Evolutionary conservation across 345 rosid genomes (phyloP), one percentile per base, ranked within the genome.

Genomic region (Populus simonii): DNA sequence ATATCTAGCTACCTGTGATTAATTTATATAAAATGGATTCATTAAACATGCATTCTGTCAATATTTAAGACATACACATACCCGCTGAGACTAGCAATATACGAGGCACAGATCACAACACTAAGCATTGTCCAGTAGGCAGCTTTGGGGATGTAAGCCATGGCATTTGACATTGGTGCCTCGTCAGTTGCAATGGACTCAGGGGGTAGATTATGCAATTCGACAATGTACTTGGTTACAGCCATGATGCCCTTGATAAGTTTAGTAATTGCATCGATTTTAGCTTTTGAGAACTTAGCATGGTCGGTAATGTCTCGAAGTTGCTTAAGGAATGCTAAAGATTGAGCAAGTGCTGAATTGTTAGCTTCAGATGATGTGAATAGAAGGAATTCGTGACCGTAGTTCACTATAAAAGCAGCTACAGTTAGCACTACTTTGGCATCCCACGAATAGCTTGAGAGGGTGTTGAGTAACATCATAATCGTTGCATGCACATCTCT

Each of bases 331-430:
- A 87, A 66, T 29, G 89, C 81, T 7, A 89, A 75, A 0, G 85
- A 79, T n/a, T 86, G 87, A 70, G 88, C 87, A 2, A 87, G 80
- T 36, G 70, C 70, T 29, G 70, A 71, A 72, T 87, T 83, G 3
- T 70, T 62, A 13, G 84, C 59, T 80, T 66, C 79, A 23, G 82
- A 85, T 57, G 83, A 73, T 17, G 84, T 76, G 4, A 83, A 74
- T 6, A 89, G 83, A 45, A 83, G 82, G 67, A 89, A 86, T 73
- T 89, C 88, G 5, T 13, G 53, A 15, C 89, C 92, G 63, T 83
- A 86, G 69, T 72, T 84, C 69, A 77, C 80, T 0, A 87, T 83
- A 25, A 89, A 88, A 18, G 92, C 92, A 2, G 92, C 90, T 10
- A 89, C 55, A 20, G 80, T 75, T 73, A 89, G 70, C 79, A 87